Evolutionary conservation across 2,329 filamentous ascomycete species (phyloP).

Genomic region (Arthrobotrys musiformis): DNA sequence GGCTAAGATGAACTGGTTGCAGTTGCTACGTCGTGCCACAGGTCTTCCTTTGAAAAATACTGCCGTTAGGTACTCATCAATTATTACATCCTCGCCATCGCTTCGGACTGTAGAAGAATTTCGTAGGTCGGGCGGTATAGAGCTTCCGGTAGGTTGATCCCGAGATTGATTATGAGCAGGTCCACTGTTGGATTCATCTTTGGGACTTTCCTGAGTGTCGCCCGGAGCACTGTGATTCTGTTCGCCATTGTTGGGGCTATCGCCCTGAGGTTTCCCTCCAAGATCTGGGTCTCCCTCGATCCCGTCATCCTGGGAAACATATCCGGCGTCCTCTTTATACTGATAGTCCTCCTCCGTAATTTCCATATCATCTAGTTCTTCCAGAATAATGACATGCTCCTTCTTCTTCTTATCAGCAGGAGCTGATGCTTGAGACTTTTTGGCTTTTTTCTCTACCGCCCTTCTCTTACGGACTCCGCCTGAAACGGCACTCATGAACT

Average conservation of each 20-base stretch:
- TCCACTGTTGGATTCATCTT: neutral
- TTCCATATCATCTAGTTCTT: neutral
- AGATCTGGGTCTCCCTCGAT: neutral
- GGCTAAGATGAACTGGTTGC: neutral
- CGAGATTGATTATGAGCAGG: neutral
- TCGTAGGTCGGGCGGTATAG: neutral
- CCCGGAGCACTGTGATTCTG: neutral
- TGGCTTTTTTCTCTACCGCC: neutral
- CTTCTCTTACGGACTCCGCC: neutral
- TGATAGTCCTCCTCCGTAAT: neutral
- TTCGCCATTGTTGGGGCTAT: neutral
- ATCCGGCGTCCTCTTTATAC: neutral
- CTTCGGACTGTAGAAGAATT: neutral
- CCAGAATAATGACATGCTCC: neutral
- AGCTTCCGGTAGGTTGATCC: neutral
- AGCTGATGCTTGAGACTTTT: neutral
- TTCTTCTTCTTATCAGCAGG: neutral
- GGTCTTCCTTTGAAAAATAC: neutral
- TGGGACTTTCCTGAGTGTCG: neutral
- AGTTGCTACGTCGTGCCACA: neutral
- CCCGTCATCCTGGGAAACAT: neutral
- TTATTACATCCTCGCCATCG: neutral
- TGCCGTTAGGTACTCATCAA: neutral
- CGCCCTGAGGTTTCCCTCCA: neutral
- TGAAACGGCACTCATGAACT: neutral